Evolutionary conservation across 192 early-diverging fungal species (phyloP).

Genomic region (Umbelopsis ramanniana): DNA sequence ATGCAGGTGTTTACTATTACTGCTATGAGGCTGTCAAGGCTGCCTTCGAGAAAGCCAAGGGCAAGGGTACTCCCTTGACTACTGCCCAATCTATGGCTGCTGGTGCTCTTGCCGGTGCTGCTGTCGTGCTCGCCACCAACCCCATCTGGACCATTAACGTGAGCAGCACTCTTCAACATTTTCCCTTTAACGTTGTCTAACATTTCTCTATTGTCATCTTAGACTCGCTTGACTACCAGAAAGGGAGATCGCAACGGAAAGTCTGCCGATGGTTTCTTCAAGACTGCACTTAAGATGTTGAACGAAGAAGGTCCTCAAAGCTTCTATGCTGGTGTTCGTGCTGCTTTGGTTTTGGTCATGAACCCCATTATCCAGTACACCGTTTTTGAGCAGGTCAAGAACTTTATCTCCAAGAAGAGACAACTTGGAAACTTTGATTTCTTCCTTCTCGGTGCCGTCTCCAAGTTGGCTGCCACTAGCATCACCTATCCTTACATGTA

Average conservation of each 20-base stretch:
- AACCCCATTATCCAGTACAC: conserved; percentile 99
- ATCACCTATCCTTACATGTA: conserved; percentile 99
- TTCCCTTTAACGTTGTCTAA: neutral
- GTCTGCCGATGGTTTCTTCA: conserved; percentile 38
- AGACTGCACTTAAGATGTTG: conserved; percentile 66
- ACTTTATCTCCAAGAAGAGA: conserved; percentile 55
- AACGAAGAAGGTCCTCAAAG: conserved; percentile 85
- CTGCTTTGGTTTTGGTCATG: conserved; percentile 96
- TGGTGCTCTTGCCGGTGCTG: conserved; percentile 87
- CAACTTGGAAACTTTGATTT: conserved; percentile 85
- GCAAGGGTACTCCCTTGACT: conserved; percentile 66
- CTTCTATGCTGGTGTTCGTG: conserved; percentile 91
- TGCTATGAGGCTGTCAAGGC: conserved; percentile 91
- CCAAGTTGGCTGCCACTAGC: conserved; percentile 92
- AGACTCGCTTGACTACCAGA: conserved; percentile 88
- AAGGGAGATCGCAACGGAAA: conserved; percentile 59
- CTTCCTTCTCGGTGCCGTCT: conserved; percentile 94
- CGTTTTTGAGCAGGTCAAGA: conserved; percentile 94
- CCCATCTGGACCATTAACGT: conserved; percentile 99
- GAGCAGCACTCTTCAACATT: conserved; percentile 26
- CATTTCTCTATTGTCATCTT: conserved; percentile 23
- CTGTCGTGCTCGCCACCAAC: conserved; percentile 89
- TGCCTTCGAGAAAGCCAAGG: conserved; percentile 72
- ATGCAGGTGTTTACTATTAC: conserved; percentile 66
- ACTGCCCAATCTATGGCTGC: conserved; percentile 92